Evolutionary conservation across 306 rosid genomes (phyloP).

Genomic region (Sicyos edulis): DNA sequence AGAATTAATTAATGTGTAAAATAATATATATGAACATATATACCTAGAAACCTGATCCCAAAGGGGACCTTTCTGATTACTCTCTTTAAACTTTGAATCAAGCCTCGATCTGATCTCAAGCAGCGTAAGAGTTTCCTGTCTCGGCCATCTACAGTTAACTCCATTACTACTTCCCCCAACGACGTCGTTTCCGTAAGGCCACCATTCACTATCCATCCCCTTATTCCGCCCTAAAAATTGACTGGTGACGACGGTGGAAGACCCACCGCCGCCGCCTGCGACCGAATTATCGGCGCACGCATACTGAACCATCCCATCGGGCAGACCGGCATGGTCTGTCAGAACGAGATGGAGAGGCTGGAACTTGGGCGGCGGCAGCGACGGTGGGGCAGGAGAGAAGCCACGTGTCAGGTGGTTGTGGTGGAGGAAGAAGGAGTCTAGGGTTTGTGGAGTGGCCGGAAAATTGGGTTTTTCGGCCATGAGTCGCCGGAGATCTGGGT

Average conservation of each 20-base stretch:
- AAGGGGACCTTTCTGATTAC: constrained; percentile 70
- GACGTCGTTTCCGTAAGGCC: constrained; percentile 20
- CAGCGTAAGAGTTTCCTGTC: constrained; percentile 76
- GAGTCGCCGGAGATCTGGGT: constrained; percentile 55
- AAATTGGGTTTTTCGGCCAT: constrained; percentile 34
- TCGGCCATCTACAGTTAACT: constrained; percentile 61
- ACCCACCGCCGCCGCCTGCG: neutral
- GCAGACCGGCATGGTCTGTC: neutral
- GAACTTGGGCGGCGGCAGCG: constrained; percentile 12
- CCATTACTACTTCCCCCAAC: constrained; percentile 33
- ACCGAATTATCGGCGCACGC: neutral
- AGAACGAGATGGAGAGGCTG: neutral
- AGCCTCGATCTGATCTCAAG: constrained; percentile 85
- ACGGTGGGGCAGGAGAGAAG: neutral
- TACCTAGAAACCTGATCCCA: constrained; percentile 82
- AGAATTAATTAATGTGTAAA: neutral
- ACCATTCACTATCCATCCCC: constrained; percentile 5
- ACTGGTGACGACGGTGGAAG: neutral
- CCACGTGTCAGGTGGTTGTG: constrained; percentile 11
- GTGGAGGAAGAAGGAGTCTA: constrained; percentile 27
- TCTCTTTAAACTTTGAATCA: constrained; percentile 70
- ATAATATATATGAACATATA: constrained; percentile 22
- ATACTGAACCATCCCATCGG: neutral
- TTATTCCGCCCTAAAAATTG: constrained; percentile 11
- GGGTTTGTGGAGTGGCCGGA: constrained; percentile 20